A percentile compares a stretch with the other conserved stretches of the same genome.
Evolutionary conservation across 768 basidiomycete species (phyloP).

Genomic region (Xanthoconium stramineum): DNA sequence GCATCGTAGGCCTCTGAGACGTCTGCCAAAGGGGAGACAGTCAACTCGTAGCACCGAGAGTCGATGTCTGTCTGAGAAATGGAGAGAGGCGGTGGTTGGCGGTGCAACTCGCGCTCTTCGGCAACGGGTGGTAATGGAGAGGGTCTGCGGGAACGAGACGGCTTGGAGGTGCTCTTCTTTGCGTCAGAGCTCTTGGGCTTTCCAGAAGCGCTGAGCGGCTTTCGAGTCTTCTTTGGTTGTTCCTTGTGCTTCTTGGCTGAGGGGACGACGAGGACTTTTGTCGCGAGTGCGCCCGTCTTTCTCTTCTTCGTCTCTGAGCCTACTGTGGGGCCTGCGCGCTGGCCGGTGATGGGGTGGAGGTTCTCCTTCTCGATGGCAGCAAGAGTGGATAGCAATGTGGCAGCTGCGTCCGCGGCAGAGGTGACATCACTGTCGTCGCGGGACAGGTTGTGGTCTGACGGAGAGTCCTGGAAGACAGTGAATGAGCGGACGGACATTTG

Average conservation of each 20-base stretch:
- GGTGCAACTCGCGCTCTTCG: constrained; percentile 44
- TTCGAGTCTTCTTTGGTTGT: constrained; percentile 58
- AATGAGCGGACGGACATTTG: constrained; percentile 59
- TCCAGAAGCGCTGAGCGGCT: constrained; percentile 34
- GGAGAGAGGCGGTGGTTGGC: constrained; percentile 22
- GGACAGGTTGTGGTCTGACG: constrained; percentile 36
- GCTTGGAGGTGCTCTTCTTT: constrained; percentile 39
- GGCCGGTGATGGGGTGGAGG: constrained; percentile 69
- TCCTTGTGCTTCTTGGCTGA: constrained; percentile 44
- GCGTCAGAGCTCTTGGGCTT: constrained; percentile 31
- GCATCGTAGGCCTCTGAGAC: constrained; percentile 67
- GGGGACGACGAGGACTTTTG: constrained; percentile 42
- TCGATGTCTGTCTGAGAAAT: constrained; percentile 56
- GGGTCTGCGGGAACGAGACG: constrained; percentile 38
- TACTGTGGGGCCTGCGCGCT: constrained; percentile 43
- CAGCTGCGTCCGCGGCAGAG: constrained; percentile 22
- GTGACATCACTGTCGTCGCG: constrained; percentile 21
- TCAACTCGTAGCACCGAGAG: constrained; percentile 77
- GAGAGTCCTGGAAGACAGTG: constrained; percentile 61
- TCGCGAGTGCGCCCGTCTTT: constrained; percentile 56
- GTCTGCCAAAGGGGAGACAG: constrained; percentile 75
- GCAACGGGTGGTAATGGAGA: constrained; percentile 62
- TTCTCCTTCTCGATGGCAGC: constrained; percentile 71
- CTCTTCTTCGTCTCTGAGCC: constrained; percentile 54
- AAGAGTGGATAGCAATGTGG: constrained; percentile 36